Conservation (phyloP, 139 green algal species). For the Desmodesmus armatus region DNA sequence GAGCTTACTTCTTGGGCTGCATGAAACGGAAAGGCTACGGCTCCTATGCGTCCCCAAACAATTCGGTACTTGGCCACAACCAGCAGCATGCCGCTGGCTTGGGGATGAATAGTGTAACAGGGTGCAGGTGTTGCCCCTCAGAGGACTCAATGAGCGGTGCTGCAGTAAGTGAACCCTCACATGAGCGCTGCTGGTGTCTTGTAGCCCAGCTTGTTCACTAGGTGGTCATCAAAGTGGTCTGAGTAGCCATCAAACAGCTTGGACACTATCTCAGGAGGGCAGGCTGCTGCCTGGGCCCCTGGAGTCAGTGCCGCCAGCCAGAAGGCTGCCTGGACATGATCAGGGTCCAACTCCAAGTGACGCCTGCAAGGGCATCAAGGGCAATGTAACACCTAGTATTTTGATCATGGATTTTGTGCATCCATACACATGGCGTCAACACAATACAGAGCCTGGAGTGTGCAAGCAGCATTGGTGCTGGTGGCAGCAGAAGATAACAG, state of each 20-base stretch:
- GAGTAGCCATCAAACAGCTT: slow-evolving; percentile 68
- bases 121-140: too few species aligned
- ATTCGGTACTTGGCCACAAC: too few species aligned
- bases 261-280: slow-evolving; percentile 49
- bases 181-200: slow-evolving; percentile 54
- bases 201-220: slow-evolving; percentile 59
- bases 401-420: too few species aligned
- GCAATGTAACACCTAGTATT: too few species aligned
- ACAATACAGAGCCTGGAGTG: neutral
- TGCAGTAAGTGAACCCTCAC: slow-evolving; percentile 30
- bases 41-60: too few species aligned
- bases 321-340: slow-evolving; percentile 52
- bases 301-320: slow-evolving; percentile 62
- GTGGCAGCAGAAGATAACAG: too few species aligned
- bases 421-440: too few species aligned
- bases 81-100: too few species aligned
- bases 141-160: neutral
- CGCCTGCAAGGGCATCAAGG: slow-evolving; percentile 38
- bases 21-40: too few species aligned
- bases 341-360: slow-evolving; percentile 56
- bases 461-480: neutral
- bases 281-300: slow-evolving; percentile 23
- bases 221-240: slow-evolving; percentile 67
- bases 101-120: too few species aligned
- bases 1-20: too few species aligned